A percentile compares a stretch with the other conserved stretches of the same genome.
Conservation (phyloP, 129 eudicot species). For the Kitagawia praeruptora region DNA sequence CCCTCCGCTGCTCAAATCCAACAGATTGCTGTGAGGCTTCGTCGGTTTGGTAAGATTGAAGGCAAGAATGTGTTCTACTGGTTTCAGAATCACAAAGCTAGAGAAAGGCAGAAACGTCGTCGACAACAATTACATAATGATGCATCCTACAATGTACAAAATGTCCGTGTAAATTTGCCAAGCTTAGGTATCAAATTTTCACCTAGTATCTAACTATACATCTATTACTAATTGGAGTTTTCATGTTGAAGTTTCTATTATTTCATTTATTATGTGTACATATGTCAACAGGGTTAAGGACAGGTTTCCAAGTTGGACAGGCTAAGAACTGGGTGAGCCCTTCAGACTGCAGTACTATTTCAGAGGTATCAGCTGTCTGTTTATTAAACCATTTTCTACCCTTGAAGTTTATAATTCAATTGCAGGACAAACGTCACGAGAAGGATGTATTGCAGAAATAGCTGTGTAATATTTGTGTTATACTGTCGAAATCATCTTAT, state of each 20-base stretch:
- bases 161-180: not conserved
- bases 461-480: not conserved
- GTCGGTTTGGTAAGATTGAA: slow-evolving; percentile 35
- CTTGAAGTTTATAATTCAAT: not conserved
- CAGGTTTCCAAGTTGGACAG: slow-evolving; percentile 19
- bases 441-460: not conserved
- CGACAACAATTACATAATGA: slow-evolving; percentile 6
- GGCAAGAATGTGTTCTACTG: slow-evolving; percentile 45
- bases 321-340: slow-evolving; percentile 18
- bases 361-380: slow-evolving; percentile 27
- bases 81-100: slow-evolving; percentile 47
- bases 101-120: slow-evolving; percentile 33
- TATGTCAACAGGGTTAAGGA: slow-evolving; percentile 19
- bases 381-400: not conserved
- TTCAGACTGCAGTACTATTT: slow-evolving; percentile 26
- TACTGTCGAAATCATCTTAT: not conserved
- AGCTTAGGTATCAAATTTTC: not conserved
- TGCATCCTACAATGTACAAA: not conserved
- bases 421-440: not conserved
- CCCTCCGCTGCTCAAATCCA: slow-evolving; percentile 34
- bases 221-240: not conserved
- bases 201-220: not conserved
- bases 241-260: not conserved
- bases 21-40: slow-evolving; percentile 25
- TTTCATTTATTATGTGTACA: not conserved